Evolutionary conservation across 805 yeast species (phyloP).

Genomic region (Suhomyces canberraensis): DNA sequence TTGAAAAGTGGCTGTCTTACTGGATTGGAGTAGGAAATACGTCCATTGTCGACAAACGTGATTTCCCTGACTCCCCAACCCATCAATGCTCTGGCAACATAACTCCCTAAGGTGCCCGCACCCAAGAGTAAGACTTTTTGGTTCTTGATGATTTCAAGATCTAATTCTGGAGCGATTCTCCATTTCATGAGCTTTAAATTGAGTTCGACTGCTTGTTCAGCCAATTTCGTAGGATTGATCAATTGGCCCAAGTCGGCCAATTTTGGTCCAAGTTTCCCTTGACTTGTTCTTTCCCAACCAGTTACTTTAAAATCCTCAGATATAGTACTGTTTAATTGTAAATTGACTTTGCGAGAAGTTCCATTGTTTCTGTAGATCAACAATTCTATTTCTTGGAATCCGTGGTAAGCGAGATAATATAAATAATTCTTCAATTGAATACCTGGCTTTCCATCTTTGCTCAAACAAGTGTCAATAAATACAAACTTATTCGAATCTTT

Average conservation of each 20-base stretch:
- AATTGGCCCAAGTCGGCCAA: constrained; percentile 77
- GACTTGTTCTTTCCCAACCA: constrained; percentile 89
- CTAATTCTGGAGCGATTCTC: constrained; percentile 83
- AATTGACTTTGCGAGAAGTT: constrained; percentile 26
- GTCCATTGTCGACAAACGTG: constrained; percentile 86
- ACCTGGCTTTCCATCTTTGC: constrained; percentile 36
- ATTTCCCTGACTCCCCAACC: constrained; percentile 94
- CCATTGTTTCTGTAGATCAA: constrained; percentile 22
- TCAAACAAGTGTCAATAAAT: constrained; percentile 32
- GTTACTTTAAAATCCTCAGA: constrained; percentile 37
- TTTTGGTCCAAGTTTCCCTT: constrained; percentile 76
- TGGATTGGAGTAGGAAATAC: constrained; percentile 89
- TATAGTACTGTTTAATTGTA: constrained; percentile 16
- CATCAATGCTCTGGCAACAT: constrained; percentile 77
- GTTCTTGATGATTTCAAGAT: constrained; percentile 59
- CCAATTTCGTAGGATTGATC: constrained; percentile 75
- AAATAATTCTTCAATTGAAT: constrained; percentile 59
- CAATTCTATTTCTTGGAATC: constrained; percentile 18
- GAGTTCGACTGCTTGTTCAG: constrained; percentile 89
- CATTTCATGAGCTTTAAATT: constrained; percentile 93
- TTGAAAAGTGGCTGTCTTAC: constrained; percentile 87
- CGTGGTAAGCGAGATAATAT: constrained; percentile 37
- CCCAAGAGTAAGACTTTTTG: constrained; percentile 80
- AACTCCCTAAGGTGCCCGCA: constrained; percentile 94
- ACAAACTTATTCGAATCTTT: constrained; percentile 17